phyloP scores from a whole-genome alignment of 2,329 filamentous ascomycete species.

The Neonectria punicea region DNA sequence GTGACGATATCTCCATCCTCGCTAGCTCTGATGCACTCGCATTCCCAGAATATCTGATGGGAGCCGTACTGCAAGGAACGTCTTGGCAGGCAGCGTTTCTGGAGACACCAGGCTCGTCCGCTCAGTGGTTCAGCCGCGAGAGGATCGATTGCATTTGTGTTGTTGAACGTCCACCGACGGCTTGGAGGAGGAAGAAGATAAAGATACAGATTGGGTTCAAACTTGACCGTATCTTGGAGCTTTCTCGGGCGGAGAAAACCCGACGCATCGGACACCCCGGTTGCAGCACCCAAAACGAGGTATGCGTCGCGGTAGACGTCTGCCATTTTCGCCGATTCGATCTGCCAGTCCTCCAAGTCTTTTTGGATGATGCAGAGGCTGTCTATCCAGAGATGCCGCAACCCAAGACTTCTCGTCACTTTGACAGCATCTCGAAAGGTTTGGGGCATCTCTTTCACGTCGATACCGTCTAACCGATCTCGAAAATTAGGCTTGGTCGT shows the following conservation, averaged over 20 bases:
- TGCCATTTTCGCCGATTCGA: conserved; percentile 18
- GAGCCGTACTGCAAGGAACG: conserved; percentile 12
- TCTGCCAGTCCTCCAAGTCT: conserved; percentile 20
- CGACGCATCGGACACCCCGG: not conserved
- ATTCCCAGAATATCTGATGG: conserved; percentile 21
- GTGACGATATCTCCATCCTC: not conserved
- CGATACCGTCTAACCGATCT: not conserved
- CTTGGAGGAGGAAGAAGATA: not conserved
- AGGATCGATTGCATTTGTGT: not conserved
- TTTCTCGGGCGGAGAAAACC: not conserved
- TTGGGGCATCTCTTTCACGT: conserved; percentile 1
- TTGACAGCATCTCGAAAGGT: conserved; percentile 18
- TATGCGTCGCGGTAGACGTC: conserved; percentile 14
- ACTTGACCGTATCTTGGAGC: not conserved
- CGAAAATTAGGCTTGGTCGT: not conserved
- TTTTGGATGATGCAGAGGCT: conserved; percentile 22
- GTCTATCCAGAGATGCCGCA: conserved; percentile 23
- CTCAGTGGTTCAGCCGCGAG: conserved; percentile 8
- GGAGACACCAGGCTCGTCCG: conserved; percentile 17
- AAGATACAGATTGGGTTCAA: not conserved
- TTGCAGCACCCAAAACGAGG: conserved; percentile 7
- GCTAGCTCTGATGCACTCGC: conserved; percentile 2
- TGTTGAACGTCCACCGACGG: not conserved
- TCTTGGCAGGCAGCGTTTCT: conserved; percentile 13
- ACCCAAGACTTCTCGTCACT: not conserved